Conservation (phyloP, 805 yeast species). For the Lipomyces yamanashiensis region DNA sequence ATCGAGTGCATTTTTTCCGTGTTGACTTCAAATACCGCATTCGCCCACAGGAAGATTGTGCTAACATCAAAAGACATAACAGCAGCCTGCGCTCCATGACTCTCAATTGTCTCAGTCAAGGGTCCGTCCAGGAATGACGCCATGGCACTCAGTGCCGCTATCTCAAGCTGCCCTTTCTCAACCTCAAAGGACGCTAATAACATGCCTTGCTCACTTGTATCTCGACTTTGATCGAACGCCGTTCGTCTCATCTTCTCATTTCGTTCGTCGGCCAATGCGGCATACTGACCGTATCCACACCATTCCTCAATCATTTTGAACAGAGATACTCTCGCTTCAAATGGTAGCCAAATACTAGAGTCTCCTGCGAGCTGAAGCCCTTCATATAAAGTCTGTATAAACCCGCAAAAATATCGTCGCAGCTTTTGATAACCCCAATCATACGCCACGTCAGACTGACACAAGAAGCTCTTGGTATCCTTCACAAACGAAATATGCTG, state of each 20-base stretch:
- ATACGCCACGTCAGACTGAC: conserved; percentile 60
- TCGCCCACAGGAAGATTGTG: conserved; percentile 79
- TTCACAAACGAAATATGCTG: conserved; percentile 67
- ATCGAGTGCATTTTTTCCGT: conserved; percentile 62
- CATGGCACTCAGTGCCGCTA: conserved; percentile 81
- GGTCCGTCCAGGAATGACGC: conserved; percentile 75
- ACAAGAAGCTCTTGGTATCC: conserved; percentile 63
- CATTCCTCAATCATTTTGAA: conserved; percentile 86
- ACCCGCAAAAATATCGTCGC: conserved; percentile 81
- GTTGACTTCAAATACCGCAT: conserved; percentile 61
- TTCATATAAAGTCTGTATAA: conserved; percentile 72
- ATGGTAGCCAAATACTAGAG: conserved; percentile 69
- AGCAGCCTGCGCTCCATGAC: conserved; percentile 51
- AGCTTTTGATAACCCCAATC: conserved; percentile 75
- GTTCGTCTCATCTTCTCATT: conserved; percentile 60
- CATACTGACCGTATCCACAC: conserved; percentile 86
- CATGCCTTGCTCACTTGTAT: conserved; percentile 45
- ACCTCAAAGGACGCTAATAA: conserved; percentile 78
- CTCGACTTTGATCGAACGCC: conserved; percentile 47
- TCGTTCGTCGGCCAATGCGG: conserved; percentile 64
- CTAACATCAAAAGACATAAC: conserved; percentile 71
- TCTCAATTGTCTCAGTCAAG: conserved; percentile 51
- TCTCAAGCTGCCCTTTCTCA: conserved; percentile 70
- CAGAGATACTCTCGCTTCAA: conserved; percentile 81
- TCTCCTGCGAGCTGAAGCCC: conserved; percentile 43